Percentiles rank a stretch among this genome's conserved stretches.
Conservation (phyloP, 441 rosid species). For the Populus hybrid region DNA sequence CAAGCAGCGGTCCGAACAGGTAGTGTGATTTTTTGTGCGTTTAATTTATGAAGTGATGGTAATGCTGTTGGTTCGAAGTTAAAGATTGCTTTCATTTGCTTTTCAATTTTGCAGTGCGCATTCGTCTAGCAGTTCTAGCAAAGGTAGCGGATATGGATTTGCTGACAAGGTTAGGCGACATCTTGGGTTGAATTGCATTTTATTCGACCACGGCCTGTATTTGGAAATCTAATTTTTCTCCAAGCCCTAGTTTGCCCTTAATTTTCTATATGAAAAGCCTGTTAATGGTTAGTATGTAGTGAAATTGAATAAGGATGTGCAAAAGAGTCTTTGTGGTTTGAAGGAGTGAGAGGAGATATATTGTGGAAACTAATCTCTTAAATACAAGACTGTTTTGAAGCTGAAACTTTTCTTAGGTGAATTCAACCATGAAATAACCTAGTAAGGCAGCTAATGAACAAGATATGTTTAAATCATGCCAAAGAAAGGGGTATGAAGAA, state of each 20-base stretch:
- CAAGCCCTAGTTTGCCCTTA: not conserved
- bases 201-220: no score
- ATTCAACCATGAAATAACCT: not conserved
- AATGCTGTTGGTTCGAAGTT: not conserved
- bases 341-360: not conserved
- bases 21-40: conserved; percentile 19
- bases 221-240: not conserved
- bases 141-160: conserved; percentile 89
- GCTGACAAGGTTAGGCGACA: conserved; percentile 83
- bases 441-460: not conserved
- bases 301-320: not conserved
- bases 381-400: not conserved
- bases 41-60: conserved; percentile 7
- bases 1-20: conserved; percentile 58
- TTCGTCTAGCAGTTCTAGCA: conserved; percentile 57
- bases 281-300: not conserved
- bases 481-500: not conserved
- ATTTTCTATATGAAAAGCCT: not conserved
- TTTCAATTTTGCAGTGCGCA: conserved; percentile 42
- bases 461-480: not conserved
- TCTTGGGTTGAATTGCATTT: conserved; percentile 1
- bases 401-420: not conserved
- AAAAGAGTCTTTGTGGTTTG: no score
- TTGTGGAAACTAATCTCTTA: not conserved
- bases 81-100: conserved; percentile 1